Evolutionary conservation across 1,284 basidiomycete species (phyloP), one percentile per base, ranked within the genome.

Genomic region (Sporisorium exsertum): DNA sequence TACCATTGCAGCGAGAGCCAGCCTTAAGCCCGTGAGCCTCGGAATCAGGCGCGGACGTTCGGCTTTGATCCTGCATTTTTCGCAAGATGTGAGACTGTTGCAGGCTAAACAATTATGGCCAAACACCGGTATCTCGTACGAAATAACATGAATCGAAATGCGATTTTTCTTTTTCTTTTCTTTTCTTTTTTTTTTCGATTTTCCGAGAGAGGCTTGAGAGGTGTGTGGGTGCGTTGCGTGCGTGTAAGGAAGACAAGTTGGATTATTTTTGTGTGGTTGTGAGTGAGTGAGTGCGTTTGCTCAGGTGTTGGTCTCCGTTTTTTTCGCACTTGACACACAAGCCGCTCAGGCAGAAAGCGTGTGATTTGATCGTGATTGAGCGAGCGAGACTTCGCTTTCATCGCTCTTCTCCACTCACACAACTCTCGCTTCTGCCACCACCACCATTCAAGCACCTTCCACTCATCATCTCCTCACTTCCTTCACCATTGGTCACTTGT

Each of bases 221-320:
- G 22, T 40, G 46, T 24, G 57, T 24, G 35, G 5, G 10, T 49
- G 46, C n/a, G 43, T 13, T 35, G 33, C 20, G 46, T 46, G 40
- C 22, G 58, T 40, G 32, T 49, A 37, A 37, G 13, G 29, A 32
- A 32, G 10, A 32, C 10, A 37, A 32, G 37, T 51, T 42, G 29
- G 24, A 45, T 56, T 35, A 8, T 3, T 32, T 32, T 32, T 32
- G 29, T 32, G 29, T 32, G 29, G 29, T 32, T 32, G 29, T 32
- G 35, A 37, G 35, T 37, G 35, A 37, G 35, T 10, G 29, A 35
- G 35, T 35, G 35, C 13, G 35, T 35, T 12, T 35, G 6, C 35
- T 35, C 6, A 35, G 63, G 68, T 71, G 68, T 71, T 71, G 68
- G 58, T 71, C 68, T 71, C 68, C 62, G 16, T 55, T 64, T 65